Conservation (phyloP, 139 green algal species). For the Coccomyxa sp. region DNA sequence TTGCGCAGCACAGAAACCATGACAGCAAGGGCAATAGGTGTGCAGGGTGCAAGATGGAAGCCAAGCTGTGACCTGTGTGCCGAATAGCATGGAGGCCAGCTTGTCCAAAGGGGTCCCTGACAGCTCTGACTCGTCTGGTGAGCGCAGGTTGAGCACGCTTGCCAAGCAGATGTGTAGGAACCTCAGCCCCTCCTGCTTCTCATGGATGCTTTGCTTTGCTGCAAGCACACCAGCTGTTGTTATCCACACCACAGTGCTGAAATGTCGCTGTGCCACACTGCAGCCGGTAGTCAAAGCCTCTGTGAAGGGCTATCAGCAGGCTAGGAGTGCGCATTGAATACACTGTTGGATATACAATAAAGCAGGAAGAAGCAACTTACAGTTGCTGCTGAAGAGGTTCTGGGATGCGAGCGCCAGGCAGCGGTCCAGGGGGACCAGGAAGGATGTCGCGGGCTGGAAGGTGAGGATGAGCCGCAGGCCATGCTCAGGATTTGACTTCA, state of each 20-base stretch:
- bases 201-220: conserved; percentile 16
- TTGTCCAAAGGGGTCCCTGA: conserved; percentile 29
- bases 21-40: no score
- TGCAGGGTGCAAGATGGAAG: no score
- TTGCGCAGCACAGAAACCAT: no score
- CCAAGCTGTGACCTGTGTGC: neutral
- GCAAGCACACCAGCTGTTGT: conserved; percentile 14
- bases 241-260: neutral
- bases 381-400: neutral
- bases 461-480: conserved; percentile 93
- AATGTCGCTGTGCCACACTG: conserved; percentile 2
- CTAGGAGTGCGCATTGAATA: neutral
- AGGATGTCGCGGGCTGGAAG: conserved; percentile 84
- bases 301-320: no score
- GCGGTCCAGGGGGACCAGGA: conserved; percentile 91
- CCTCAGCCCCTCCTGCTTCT: conserved; percentile 55
- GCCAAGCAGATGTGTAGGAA: conserved; percentile 83
- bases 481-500: conserved; percentile 90
- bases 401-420: conserved; percentile 45
- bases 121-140: conserved; percentile 32
- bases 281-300: neutral
- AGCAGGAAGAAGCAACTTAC: neutral
- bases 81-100: conserved; percentile 34
- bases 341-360: neutral
- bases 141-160: conserved; percentile 71